Percentiles rank a stretch among this genome's conserved stretches.
Evolutionary conservation across 768 basidiomycete genomes (phyloP).

Genomic region (Tricholoma flavovirens): DNA sequence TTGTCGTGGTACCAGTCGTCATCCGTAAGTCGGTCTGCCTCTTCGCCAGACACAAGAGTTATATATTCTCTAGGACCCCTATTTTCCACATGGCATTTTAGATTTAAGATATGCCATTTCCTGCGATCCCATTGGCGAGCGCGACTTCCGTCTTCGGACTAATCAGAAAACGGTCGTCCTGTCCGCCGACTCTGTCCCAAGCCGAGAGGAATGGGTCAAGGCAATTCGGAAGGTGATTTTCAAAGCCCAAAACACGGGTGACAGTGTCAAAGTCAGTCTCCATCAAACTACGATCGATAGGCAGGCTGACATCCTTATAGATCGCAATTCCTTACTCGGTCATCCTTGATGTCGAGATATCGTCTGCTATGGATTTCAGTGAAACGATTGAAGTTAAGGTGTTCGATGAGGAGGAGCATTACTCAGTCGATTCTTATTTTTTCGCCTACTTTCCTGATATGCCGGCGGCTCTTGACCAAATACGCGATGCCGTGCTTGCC

Average conservation of each 20-base stretch:
- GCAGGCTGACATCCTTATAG: constrained; percentile 24
- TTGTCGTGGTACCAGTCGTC: constrained; percentile 96
- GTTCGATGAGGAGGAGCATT: constrained; percentile 74
- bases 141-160: constrained; percentile 77
- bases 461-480: constrained; percentile 69
- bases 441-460: constrained; percentile 93
- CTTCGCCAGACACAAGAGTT: constrained; percentile 12
- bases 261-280: constrained; percentile 76
- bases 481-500: constrained; percentile 67
- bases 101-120: constrained; percentile 90
- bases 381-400: constrained; percentile 96
- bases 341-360: constrained; percentile 84
- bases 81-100: constrained; percentile 96
- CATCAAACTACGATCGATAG: neutral
- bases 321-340: constrained; percentile 93
- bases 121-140: constrained; percentile 76
- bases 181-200: constrained; percentile 74
- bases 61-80: constrained; percentile 67
- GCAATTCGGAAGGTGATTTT: constrained; percentile 91
- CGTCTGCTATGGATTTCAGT: constrained; percentile 88
- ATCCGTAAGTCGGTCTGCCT: constrained; percentile 45
- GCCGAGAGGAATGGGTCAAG: constrained; percentile 94
- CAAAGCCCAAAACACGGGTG: constrained; percentile 94
- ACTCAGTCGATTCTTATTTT: constrained; percentile 82
- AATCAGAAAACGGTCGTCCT: constrained; percentile 71